Evolutionary conservation across 257 asterid genomes (phyloP), one percentile per base, ranked within the genome.

Genomic region (Solanum gandarillasii): DNA sequence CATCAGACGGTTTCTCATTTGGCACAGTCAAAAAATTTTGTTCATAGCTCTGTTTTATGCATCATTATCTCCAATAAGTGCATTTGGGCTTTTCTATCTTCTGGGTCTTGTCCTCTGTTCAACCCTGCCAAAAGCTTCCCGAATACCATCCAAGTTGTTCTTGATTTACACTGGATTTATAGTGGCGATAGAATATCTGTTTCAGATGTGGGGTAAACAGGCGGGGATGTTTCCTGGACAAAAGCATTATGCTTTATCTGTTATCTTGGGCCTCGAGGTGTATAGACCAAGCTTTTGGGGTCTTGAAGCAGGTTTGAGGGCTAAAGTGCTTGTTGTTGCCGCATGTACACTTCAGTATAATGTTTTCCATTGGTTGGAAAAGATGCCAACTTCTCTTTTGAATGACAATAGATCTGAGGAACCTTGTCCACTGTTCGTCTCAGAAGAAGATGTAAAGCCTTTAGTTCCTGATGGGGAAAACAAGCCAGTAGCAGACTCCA

Each of bases 201-300:
- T 94, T 92, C 99, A 97, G 94, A 94, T 97, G 95, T 96, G 96
- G 98, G 99, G 99, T 88, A 91, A 89, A 90, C 92, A 73, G 90
- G 98, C 98, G 83, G 86, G 93, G 70, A 95, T 97, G 99, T 95
- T 95, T 94, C 99, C 99, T 35, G 98, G 98, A 58, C 99, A 97
- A 87, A 94, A 93, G 89, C 91, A 92, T 93, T 92, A 94, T 83
- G 72, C 86, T 92, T 90, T 94, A 87, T 93, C 99, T 85, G 90
- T 90, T 87, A 89, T 96, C 84, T 91, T 97, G 81, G 99, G 99
- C 87, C 93, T 97, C 81, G 98, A 91, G 91, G 94, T 91, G n/a
- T 97, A 96, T 87, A 78, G 85, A 90, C 93, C 89, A 41, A 90
- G 90, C 91, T 96, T 97, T 88, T 92, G 91, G 92, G 99, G 99